Evolutionary conservation across 192 early-diverging fungal species (phyloP).

Genomic region (Podila verticillata): DNA sequence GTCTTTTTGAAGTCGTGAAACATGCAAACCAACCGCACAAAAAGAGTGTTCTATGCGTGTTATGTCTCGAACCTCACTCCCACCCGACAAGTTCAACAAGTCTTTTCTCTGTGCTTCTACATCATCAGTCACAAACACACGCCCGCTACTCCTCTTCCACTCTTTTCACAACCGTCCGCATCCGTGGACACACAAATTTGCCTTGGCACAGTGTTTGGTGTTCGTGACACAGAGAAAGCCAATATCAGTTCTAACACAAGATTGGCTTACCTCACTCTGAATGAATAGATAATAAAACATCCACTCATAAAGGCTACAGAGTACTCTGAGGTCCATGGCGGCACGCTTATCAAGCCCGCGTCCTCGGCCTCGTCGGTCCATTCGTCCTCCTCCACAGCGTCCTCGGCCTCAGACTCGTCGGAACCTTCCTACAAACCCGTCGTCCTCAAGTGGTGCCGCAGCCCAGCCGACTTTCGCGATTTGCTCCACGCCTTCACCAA

Average conservation of each 20-base stretch:
- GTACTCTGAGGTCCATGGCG: conserved; percentile 49
- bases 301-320: conserved; percentile 52
- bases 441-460: conserved; percentile 41
- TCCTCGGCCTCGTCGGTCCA: conserved; percentile 29
- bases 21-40: neutral
- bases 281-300: conserved; percentile 43
- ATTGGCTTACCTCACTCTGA: neutral
- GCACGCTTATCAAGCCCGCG: conserved; percentile 28
- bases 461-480: conserved; percentile 48
- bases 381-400: conserved; percentile 16
- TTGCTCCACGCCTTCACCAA: conserved; percentile 37
- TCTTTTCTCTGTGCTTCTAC: too few relatives aligned
- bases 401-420: neutral
- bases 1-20: neutral
- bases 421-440: conserved; percentile 42
- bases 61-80: too few relatives aligned
- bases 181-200: too few relatives aligned
- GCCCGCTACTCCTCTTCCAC: too few relatives aligned
- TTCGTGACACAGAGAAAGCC: too few relatives aligned
- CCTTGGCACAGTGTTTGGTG: too few relatives aligned
- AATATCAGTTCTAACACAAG: neutral
- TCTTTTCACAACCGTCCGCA: too few relatives aligned
- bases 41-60: neutral
- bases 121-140: too few relatives aligned
- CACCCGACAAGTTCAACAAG: too few relatives aligned